phyloP scores from a whole-genome alignment of 1,139 yeast genomes.

The Suzukiozyma palmioleophila region DNA sequence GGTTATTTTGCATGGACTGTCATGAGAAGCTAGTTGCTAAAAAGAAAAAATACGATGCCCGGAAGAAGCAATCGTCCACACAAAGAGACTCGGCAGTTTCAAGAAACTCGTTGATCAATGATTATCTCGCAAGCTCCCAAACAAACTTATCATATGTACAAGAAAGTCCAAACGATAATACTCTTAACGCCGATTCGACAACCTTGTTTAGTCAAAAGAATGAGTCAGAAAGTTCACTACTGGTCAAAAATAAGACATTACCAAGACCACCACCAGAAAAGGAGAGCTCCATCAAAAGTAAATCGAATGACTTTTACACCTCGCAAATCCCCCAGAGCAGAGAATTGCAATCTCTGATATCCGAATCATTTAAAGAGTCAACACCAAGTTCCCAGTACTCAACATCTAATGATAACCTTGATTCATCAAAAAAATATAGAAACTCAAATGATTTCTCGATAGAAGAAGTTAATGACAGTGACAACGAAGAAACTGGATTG shows the following conservation, averaged over 20 bases:
- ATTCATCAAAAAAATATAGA: not conserved
- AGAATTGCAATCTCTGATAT: conserved; percentile 14
- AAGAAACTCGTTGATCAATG: conserved; percentile 2
- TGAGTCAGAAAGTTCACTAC: conserved; percentile 12
- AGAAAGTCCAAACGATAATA: not conserved
- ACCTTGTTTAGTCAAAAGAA: conserved; percentile 7
- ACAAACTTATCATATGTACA: not conserved
- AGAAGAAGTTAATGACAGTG: conserved; percentile 41
- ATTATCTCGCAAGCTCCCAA: not conserved
- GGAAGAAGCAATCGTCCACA: conserved; percentile 31
- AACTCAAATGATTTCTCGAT: conserved; percentile 29
- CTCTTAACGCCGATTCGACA: conserved; percentile 4
- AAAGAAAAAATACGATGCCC: conserved; percentile 50
- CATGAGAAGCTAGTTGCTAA: conserved; percentile 80
- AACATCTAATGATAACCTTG: not conserved
- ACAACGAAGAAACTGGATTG: conserved; percentile 26
- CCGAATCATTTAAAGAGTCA: conserved; percentile 14
- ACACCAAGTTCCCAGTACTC: conserved; percentile 2
- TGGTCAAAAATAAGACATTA: conserved; percentile 26
- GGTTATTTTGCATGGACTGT: conserved; percentile 89
- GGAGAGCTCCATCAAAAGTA: conserved; percentile 7
- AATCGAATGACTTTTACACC: conserved; percentile 6
- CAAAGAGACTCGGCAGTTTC: not conserved
- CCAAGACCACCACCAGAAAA: conserved; percentile 25
- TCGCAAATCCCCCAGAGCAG: conserved; percentile 7